phyloP scores from a whole-genome alignment of 805 yeast genomes.

The Hyphopichia homilentoma region DNA sequence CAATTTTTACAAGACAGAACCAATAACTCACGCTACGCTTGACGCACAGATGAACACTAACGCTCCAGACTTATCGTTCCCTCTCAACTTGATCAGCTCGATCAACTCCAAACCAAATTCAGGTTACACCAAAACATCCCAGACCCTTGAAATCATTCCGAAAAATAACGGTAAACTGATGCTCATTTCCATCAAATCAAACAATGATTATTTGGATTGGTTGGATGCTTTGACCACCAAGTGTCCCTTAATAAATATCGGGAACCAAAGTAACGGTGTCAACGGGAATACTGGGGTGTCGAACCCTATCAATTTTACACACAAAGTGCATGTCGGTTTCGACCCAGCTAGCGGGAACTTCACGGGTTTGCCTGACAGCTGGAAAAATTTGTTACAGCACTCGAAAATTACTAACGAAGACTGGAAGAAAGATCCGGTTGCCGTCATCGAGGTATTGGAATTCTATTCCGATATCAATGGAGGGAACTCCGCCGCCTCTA shows the following conservation, averaged over 20 bases:
- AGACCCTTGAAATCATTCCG: slow-evolving; percentile 75
- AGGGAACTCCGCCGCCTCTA: slow-evolving; percentile 28
- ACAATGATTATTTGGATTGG: slow-evolving; percentile 84
- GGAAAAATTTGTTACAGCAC: slow-evolving; percentile 54
- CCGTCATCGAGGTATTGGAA: slow-evolving; percentile 58
- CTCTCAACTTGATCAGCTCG: slow-evolving; percentile 32
- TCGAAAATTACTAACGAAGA: slow-evolving; percentile 61
- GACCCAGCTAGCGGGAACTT: slow-evolving; percentile 70
- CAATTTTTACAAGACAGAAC: slow-evolving; percentile 71
- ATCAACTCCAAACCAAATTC: slow-evolving; percentile 58
- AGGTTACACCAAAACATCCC: slow-evolving; percentile 37
- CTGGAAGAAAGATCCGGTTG: slow-evolving; percentile 61
- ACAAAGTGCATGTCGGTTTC: slow-evolving; percentile 84
- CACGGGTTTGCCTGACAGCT: slow-evolving; percentile 54
- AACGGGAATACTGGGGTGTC: slow-evolving; percentile 57
- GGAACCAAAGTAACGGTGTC: slow-evolving; percentile 14
- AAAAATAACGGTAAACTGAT: slow-evolving; percentile 55
- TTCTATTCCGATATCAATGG: slow-evolving; percentile 49
- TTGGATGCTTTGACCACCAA: slow-evolving; percentile 79
- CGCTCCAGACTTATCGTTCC: slow-evolving; percentile 34
- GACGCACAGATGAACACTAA: slow-evolving; percentile 30
- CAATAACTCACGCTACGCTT: slow-evolving; percentile 12
- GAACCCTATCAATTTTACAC: slow-evolving; percentile 91
- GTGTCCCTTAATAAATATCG: slow-evolving; percentile 56
- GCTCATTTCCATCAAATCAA: slow-evolving; percentile 70